Evolutionary conservation across 352 stramenopile genomes (phyloP).

Genomic region (Pythium phragmiticola): DNA sequence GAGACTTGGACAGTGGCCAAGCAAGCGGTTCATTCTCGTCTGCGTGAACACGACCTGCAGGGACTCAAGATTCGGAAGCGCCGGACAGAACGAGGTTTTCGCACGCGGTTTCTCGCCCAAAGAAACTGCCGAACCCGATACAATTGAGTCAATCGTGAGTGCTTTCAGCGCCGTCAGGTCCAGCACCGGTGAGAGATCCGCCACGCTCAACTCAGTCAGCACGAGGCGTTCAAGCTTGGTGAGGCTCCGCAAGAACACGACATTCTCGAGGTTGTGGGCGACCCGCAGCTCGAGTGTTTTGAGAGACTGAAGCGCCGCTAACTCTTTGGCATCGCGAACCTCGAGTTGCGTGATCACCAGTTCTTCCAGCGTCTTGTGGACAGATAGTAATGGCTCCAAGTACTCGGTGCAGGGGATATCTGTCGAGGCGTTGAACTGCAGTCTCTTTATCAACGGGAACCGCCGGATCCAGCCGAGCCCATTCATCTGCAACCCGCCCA

Average conservation of each 20-base stretch:
- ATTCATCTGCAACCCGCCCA: conserved; percentile 1
- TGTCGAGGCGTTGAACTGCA: conserved; percentile 10
- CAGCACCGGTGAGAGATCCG: conserved; percentile 15
- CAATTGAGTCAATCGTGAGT: conserved; percentile 19
- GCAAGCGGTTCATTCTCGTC: neutral
- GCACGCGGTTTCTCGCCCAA: neutral
- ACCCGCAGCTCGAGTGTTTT: conserved; percentile 11
- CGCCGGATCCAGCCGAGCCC: neutral
- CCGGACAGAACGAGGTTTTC: neutral
- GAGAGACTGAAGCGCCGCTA: conserved; percentile 1
- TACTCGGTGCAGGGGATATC: neutral
- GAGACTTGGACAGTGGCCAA: conserved; percentile 10
- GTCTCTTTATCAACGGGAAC: conserved; percentile 13
- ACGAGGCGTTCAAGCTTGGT: conserved; percentile 8
- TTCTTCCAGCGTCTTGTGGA: conserved; percentile 2
- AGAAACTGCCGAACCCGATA: neutral
- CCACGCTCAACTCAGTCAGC: conserved; percentile 2
- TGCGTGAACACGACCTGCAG: conserved; percentile 22
- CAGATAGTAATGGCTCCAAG: conserved; percentile 1
- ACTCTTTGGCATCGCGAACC: neutral
- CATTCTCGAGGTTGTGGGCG: neutral
- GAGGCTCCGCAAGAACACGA: conserved; percentile 12
- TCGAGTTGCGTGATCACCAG: conserved; percentile 7
- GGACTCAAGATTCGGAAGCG: conserved; percentile 8
- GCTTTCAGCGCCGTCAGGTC: conserved; percentile 3